Evolutionary conservation across 2,329 filamentous ascomycete genomes (phyloP), one percentile per base, ranked within the genome.

Genomic region (Penicillium sclerotiorum): DNA sequence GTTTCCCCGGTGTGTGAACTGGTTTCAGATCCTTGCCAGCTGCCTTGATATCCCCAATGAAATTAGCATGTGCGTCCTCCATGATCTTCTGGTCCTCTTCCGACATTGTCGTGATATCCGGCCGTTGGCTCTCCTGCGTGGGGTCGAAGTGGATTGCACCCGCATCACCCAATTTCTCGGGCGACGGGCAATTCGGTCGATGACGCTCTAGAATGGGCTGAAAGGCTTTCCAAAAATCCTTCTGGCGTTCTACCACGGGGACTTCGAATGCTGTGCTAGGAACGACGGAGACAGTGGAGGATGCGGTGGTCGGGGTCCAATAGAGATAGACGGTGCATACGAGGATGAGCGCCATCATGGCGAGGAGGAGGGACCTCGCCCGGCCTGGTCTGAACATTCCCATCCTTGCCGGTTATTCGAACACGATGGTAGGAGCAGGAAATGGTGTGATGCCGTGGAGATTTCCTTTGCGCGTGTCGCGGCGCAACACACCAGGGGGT

Each of bases 21-120:
- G 63, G 60, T 56, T 54, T 68, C 60, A 63, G 65, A 38, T 46
- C 56, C 40, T 55, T 68, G 11, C 20, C 48, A 1, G 54, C 66
- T 35, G 49, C 56, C 25, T 52, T 61, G 23, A 72, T 56, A 39
- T 69, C 66, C 27, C 64, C 56, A 21, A 78, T 55, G 54, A 76
- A 77, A 5, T 62, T 63, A 22, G 67, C 62, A 60, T 78, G 76
- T 4, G 70, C 65, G 33, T 66, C 62, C 39, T 68, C 63, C 68
- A 74, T 72, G 25, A 59, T 58, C 33, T 59, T 60, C 42, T 67
- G 48, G 43, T 69, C 65, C 13, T 60, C 58, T n/a, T 70, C 63
- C 5, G 64, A 63, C 49, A 74, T 55, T 23, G 55, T 57, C 11
- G 72, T 63, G 32, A 73, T 41, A 43, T 74, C 70, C 5, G 70